Conservation (phyloP, 352 stramenopile species). For the Phytopythium litorale region DNA sequence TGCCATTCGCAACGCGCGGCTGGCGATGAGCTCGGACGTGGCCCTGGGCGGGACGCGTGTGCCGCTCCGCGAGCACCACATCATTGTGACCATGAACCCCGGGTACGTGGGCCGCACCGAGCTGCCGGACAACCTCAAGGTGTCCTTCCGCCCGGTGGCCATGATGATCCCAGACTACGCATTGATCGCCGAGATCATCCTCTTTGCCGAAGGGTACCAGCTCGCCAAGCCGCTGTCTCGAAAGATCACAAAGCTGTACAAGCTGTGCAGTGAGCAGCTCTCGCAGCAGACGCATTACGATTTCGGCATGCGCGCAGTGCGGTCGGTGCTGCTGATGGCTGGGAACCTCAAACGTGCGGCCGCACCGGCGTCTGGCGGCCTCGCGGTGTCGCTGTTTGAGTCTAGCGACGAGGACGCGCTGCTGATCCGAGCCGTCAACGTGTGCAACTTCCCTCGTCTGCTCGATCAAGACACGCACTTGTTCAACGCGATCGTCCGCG, state of each 20-base stretch:
- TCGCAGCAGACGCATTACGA: constrained; percentile 85
- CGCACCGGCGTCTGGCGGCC: background rate
- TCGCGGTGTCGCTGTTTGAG: background rate
- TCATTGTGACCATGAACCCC: constrained; percentile 90
- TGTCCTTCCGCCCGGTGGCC: constrained; percentile 77
- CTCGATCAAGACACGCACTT: constrained; percentile 84
- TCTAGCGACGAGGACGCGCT: constrained; percentile 60
- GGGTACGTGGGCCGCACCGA: constrained; percentile 76
- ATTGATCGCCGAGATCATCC: constrained; percentile 80
- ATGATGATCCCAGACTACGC: constrained; percentile 90
- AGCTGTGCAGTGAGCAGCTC: constrained; percentile 83
- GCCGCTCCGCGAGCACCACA: constrained; percentile 56
- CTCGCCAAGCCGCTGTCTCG: constrained; percentile 51
- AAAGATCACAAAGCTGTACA: constrained; percentile 79
- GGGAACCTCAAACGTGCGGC: constrained; percentile 54
- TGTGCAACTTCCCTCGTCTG: constrained; percentile 91
- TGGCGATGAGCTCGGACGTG: constrained; percentile 30
- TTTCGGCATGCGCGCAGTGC: constrained; percentile 87
- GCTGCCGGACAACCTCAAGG: constrained; percentile 83
- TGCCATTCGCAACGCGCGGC: constrained; percentile 45
- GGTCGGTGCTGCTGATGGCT: constrained; percentile 76
- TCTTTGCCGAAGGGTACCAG: constrained; percentile 82
- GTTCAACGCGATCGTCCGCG: constrained; percentile 86
- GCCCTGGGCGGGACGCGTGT: constrained; percentile 57
- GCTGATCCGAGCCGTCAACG: constrained; percentile 93